phyloP scores from a whole-genome alignment of 257 asterid genomes.

The Agastache rugosa region DNA sequence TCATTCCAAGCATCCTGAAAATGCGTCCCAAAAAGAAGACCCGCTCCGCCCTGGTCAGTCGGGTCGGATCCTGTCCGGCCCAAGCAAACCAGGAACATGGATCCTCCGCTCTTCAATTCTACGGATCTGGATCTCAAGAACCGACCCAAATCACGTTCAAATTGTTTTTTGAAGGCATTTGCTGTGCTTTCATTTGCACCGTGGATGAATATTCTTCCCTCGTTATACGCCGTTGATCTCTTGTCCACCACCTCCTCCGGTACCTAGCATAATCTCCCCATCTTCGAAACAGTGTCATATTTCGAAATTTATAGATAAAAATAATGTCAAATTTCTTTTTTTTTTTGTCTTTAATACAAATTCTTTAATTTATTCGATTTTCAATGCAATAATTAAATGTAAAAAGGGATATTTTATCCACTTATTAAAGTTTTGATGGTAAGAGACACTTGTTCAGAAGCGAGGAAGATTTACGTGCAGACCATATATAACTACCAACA shows the following conservation, averaged over 20 bases:
- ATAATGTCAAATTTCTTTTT: too few relatives aligned
- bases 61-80: slow-evolving; percentile 84
- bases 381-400: too few relatives aligned
- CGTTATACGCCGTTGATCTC: slow-evolving; percentile 78
- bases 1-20: slow-evolving; percentile 97
- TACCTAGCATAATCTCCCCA: slow-evolving; percentile 44
- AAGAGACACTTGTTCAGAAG: too few relatives aligned
- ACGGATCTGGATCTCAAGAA: slow-evolving; percentile 68
- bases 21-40: slow-evolving; percentile 87
- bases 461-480: background rate
- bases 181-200: slow-evolving; percentile 79
- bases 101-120: slow-evolving; percentile 84
- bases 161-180: slow-evolving; percentile 77
- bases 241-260: slow-evolving; percentile 77
- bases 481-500: background rate
- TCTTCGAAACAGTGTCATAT: too few relatives aligned
- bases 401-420: too few relatives aligned
- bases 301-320: too few relatives aligned
- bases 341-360: too few relatives aligned
- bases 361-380: too few relatives aligned
- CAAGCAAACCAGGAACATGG: slow-evolving; percentile 84
- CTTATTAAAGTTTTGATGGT: too few relatives aligned
- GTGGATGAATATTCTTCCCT: slow-evolving; percentile 76
- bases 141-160: slow-evolving; percentile 65
- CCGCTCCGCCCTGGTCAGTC: slow-evolving; percentile 93